Percentiles rank a stretch among this genome's conserved stretches.
These are phyloP conservation scores for Rhizopogon vulgaris DNA, from an alignment of 768 basidiomycete genomes.

Conservation along the genomic window DNA sequence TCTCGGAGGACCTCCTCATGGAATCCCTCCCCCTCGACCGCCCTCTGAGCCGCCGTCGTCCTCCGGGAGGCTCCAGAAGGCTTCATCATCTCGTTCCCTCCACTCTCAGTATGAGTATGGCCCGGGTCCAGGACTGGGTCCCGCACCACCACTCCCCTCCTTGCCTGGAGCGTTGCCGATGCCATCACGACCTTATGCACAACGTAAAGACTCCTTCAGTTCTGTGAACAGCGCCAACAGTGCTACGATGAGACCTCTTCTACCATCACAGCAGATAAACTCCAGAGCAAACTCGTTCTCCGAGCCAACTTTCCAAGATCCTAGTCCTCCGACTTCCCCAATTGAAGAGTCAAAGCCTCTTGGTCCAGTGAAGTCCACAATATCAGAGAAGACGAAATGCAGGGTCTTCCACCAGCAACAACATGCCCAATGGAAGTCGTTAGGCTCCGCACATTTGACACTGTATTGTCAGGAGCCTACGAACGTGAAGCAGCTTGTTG, in stretches of 20 bases:
- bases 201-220: slow-evolving; percentile 15
- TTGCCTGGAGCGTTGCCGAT: slow-evolving; percentile 28
- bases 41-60: slow-evolving; percentile 38
- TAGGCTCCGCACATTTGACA: slow-evolving; percentile 83
- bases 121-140: slow-evolving; percentile 14
- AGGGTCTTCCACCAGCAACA: slow-evolving; percentile 95
- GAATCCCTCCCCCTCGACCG: slow-evolving; percentile 31
- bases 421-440: slow-evolving; percentile 96
- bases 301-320: slow-evolving; percentile 52
- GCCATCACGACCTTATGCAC: slow-evolving; percentile 19
- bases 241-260: slow-evolving; percentile 44
- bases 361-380: slow-evolving; percentile 69
- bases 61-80: slow-evolving; percentile 37
- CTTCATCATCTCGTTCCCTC: slow-evolving; percentile 55
- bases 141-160: slow-evolving; percentile 32
- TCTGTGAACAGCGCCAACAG: slow-evolving; percentile 2
- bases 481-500: slow-evolving; percentile 93
- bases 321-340: slow-evolving; percentile 84
- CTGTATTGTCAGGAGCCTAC: slow-evolving; percentile 82
- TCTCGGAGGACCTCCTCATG: slow-evolving; percentile 9
- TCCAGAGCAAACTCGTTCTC: slow-evolving; percentile 46
- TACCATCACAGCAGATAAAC: slow-evolving; percentile 58
- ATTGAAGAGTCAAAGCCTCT: slow-evolving; percentile 44
- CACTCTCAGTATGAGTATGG: slow-evolving; percentile 45
- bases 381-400: slow-evolving; percentile 94